A percentile compares a stretch with the other conserved stretches of the same genome.
Evolutionary conservation across 805 yeast genomes (phyloP).

Genomic region (Zygosaccharomyces gambellarensis): DNA sequence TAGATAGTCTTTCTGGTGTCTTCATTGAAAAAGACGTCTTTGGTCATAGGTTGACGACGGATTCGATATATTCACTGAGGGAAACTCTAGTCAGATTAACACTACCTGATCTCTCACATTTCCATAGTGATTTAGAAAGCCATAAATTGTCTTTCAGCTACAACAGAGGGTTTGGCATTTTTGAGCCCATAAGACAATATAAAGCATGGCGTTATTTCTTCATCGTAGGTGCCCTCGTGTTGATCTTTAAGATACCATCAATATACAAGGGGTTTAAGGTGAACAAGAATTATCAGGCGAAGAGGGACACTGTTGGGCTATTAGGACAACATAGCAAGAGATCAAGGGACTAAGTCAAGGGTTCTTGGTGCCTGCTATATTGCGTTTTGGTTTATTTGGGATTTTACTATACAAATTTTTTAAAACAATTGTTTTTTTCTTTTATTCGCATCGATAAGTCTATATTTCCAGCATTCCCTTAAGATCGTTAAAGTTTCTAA

Average conservation of each 20-base stretch:
- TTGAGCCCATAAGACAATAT: conserved; percentile 42
- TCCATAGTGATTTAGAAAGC: conserved; percentile 15
- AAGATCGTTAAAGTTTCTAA: neutral
- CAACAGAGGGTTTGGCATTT: conserved; percentile 34
- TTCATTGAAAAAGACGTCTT: conserved; percentile 32
- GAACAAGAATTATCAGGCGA: conserved; percentile 19
- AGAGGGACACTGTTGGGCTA: conserved; percentile 23
- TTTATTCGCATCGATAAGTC: neutral
- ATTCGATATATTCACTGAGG: conserved; percentile 34
- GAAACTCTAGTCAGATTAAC: conserved; percentile 39
- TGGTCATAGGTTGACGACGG: conserved; percentile 38
- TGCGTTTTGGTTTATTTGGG: neutral
- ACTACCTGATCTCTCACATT: conserved; percentile 29
- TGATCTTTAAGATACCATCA: conserved; percentile 5
- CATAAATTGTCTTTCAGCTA: conserved; percentile 44
- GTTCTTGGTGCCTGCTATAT: neutral
- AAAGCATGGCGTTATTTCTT: conserved; percentile 43
- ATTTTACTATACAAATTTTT: neutral
- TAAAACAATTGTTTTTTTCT: neutral
- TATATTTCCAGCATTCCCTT: neutral
- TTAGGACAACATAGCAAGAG: conserved; percentile 15
- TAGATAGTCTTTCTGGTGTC: conserved; percentile 38
- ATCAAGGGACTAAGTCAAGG: conserved; percentile 14
- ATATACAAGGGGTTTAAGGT: conserved; percentile 8
- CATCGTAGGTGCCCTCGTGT: conserved; percentile 2